These are phyloP conservation scores for Podospora anserina DNA, from an alignment of 495 filamentous ascomycete species.

Conservation along the genomic window DNA sequence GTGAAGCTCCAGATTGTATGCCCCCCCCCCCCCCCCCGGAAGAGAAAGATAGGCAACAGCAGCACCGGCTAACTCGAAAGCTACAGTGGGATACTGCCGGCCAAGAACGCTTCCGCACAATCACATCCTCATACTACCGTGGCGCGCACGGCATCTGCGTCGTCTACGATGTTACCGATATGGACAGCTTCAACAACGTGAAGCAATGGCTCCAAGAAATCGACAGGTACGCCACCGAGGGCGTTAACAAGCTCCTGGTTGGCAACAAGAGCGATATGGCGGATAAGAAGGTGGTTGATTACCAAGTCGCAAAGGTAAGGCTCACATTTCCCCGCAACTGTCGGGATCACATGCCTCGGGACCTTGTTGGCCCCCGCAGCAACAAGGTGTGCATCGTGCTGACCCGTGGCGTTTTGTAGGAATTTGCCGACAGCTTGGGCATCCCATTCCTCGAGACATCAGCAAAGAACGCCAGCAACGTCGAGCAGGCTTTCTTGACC, in stretches of 20 bases:
- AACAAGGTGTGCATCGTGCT: slow-evolving; percentile 11
- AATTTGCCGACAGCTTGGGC: slow-evolving; percentile 97
- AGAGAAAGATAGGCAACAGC: background rate
- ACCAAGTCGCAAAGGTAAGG: slow-evolving; percentile 94
- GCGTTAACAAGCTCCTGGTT: slow-evolving; percentile 97
- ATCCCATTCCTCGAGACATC: slow-evolving; percentile 99
- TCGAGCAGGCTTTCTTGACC: slow-evolving; percentile 99
- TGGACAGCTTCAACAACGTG: slow-evolving; percentile 99
- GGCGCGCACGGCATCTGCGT: slow-evolving; percentile 98
- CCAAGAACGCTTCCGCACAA: slow-evolving; percentile 98
- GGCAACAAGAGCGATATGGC: slow-evolving; percentile 99
- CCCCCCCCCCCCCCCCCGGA: slow-evolving; percentile 5
- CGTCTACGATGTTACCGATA: slow-evolving; percentile 99
- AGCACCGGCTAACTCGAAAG: background rate
- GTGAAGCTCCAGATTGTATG: slow-evolving; percentile 99
- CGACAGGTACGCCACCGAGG: slow-evolving; percentile 96
- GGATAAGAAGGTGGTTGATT: slow-evolving; percentile 99
- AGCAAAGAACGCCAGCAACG: slow-evolving; percentile 98
- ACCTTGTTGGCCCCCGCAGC: background rate
- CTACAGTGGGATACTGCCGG: slow-evolving; percentile 95
- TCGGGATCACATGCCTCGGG: slow-evolving; percentile 5
- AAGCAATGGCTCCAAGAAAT: slow-evolving; percentile 99
- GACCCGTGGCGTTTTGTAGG: slow-evolving; percentile 50
- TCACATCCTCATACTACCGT: slow-evolving; percentile 99
- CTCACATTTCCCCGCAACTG: background rate